Base-by-base conservation (phyloP, 805 yeast species). In the Candida nemodendra region DNA sequence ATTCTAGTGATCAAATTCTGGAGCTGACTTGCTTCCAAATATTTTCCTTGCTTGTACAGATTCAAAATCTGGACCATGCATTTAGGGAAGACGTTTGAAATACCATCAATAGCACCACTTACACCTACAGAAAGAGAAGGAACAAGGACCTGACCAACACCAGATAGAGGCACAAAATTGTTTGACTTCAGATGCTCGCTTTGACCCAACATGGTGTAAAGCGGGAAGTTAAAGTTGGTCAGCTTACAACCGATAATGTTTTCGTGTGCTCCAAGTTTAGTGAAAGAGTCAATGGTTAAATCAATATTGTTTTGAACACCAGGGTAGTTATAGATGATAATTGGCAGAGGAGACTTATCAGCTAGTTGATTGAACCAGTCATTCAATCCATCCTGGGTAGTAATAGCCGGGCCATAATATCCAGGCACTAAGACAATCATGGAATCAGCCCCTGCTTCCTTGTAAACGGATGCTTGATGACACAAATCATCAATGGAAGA, bases 71-170 rank as follows among this genome's bases (percentile, higher is more conserved):
- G 58, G 34, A 70, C 70, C 38, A 68, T 65, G 11, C 69, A 60
- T 55, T 71, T 70, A 44, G 81, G 81, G 56, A 65, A 72, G 5
- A 72, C 73, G 27, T 75, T 76, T 27, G 74, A 63, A 22, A 74
- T 57, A 7, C 76, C 80, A 51, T 74, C 79, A 38, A 76, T 69
- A 13, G 77, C 65, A 24, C 79, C 80, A 29, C 58, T 54, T 32
- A 66, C 65, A 14, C 76, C 77, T 23, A 72, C 67, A 0, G 68
- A 42, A 33, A 72, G 53, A 9, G 72, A 68, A 24, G 79, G 78
- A 23, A 72, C 55, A 18, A 76, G 56, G 29, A 72, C 61, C 51
- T 74, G 79, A 18, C 79, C 79, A 24, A 72, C 63, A 11, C 80
- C 81, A 4, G 77, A 67, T 42, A 72, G 62, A 26, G 66, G 58